Conservation (phyloP, 1,284 basidiomycete species). For the Trametes pubescens region DNA sequence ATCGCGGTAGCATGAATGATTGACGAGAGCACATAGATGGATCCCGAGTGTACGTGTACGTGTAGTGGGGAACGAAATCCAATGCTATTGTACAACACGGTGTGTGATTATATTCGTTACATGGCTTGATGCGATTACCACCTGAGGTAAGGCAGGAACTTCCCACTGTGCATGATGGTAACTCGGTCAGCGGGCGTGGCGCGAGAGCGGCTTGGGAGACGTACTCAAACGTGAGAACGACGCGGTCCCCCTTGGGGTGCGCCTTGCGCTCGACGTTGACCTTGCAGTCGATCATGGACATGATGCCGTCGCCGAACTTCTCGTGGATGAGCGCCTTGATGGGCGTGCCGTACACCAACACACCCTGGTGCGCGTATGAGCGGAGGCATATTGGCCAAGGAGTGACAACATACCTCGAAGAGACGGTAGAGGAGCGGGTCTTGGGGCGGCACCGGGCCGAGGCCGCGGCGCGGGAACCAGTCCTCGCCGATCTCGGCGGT, state of each 20-base stretch:
- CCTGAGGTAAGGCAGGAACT: slow-evolving; percentile 75
- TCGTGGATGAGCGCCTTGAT: slow-evolving; percentile 90
- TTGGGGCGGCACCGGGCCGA: slow-evolving; percentile 72
- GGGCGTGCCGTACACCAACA: slow-evolving; percentile 83
- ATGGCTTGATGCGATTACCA: slow-evolving; percentile 51
- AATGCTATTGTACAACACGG: slow-evolving; percentile 13
- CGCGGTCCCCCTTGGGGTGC: slow-evolving; percentile 85
- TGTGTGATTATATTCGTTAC: background rate
- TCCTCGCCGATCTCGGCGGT: slow-evolving; percentile 63
- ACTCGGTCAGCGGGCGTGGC: slow-evolving; percentile 6
- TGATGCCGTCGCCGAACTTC: slow-evolving; percentile 93
- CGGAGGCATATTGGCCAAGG: background rate
- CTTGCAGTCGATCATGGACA: slow-evolving; percentile 91
- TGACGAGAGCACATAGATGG: background rate
- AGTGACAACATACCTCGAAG: slow-evolving; percentile 70
- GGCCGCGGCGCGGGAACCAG: slow-evolving; percentile 79
- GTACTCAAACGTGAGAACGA: slow-evolving; percentile 85
- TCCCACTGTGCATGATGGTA: slow-evolving; percentile 55
- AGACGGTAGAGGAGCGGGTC: slow-evolving; percentile 89
- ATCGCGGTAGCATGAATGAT: slow-evolving; percentile 37
- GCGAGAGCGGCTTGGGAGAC: slow-evolving; percentile 43
- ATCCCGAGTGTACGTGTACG: background rate
- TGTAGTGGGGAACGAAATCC: background rate
- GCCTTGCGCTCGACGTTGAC: slow-evolving; percentile 77
- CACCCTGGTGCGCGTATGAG: slow-evolving; percentile 51